A percentile compares a stretch with the other conserved stretches of the same genome.
phyloP scores from a whole-genome alignment of 768 basidiomycete genomes.

The Lactifluus subvellereus region DNA sequence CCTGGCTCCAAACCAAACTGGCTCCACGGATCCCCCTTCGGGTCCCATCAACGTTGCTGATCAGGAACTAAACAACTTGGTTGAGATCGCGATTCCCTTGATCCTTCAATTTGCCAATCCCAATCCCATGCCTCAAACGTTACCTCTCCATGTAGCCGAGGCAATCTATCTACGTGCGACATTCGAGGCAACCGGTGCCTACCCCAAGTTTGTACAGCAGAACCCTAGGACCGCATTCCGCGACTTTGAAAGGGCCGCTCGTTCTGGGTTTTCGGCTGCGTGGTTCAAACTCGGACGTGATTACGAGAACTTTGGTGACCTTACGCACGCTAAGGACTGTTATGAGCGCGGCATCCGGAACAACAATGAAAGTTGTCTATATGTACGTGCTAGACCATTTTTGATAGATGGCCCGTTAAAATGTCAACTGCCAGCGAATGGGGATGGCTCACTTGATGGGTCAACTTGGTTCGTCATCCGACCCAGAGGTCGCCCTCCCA shows the following conservation, averaged over 20 bases:
- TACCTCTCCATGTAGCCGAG: slow-evolving; percentile 50
- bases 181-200: slow-evolving; percentile 65
- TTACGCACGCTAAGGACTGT: slow-evolving; percentile 69
- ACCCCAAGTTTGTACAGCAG: slow-evolving; percentile 55
- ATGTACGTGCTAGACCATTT: slow-evolving; percentile 37
- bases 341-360: slow-evolving; percentile 77
- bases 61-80: slow-evolving; percentile 51
- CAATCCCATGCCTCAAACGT: slow-evolving; percentile 33
- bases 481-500: slow-evolving; percentile 54
- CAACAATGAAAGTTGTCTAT: slow-evolving; percentile 73
- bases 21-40: slow-evolving; percentile 32
- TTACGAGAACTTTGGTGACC: slow-evolving; percentile 83
- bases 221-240: slow-evolving; percentile 81
- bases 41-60: slow-evolving; percentile 56
- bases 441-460: slow-evolving; percentile 91
- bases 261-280: slow-evolving; percentile 67
- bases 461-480: slow-evolving; percentile 62
- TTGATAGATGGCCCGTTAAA: slow-evolving; percentile 12
- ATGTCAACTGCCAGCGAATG: slow-evolving; percentile 53
- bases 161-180: slow-evolving; percentile 73
- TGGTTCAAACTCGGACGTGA: slow-evolving; percentile 93
- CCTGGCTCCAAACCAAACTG: slow-evolving; percentile 28
- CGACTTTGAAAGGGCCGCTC: slow-evolving; percentile 81
- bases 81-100: slow-evolving; percentile 57
- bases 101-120: slow-evolving; percentile 51